Percentiles rank a stretch among this genome's conserved stretches.
Evolutionary conservation across 805 yeast genomes (phyloP).

Genomic region (Candida gorgasii): DNA sequence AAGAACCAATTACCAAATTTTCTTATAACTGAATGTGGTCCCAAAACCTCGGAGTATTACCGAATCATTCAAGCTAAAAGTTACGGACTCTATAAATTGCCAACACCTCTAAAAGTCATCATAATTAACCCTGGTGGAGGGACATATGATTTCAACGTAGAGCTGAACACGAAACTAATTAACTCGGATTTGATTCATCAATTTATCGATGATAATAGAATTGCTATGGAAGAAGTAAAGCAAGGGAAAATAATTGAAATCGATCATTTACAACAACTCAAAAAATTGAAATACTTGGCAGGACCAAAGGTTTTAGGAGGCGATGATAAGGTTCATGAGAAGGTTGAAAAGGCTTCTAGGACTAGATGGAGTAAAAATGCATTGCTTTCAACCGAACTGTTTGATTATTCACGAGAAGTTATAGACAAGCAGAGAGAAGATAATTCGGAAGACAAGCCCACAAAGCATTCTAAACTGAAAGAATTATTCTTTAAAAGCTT

Average conservation of each 20-base stretch:
- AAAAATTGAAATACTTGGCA: constrained; percentile 19
- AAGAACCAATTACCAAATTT: constrained; percentile 40
- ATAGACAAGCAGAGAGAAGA: constrained; percentile 17
- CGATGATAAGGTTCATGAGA: constrained; percentile 20
- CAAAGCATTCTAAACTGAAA: constrained; percentile 19
- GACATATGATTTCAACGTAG: constrained; percentile 29
- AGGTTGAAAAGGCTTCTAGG: constrained; percentile 8
- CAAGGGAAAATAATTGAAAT: constrained; percentile 14
- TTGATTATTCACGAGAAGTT: constrained; percentile 19
- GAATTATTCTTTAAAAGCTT: constrained; percentile 24
- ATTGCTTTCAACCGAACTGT: constrained; percentile 19
- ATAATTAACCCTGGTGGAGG: constrained; percentile 27
- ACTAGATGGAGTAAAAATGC: background rate
- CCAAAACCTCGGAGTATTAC: constrained; percentile 25
- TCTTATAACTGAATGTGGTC: constrained; percentile 24
- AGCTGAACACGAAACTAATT: constrained; percentile 24
- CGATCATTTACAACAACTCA: constrained; percentile 30
- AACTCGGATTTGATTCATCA: constrained; percentile 31
- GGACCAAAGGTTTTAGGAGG: constrained; percentile 18
- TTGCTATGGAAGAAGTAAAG: constrained; percentile 14
- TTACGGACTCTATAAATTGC: constrained; percentile 32
- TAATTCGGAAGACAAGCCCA: constrained; percentile 6
- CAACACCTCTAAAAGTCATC: constrained; percentile 35
- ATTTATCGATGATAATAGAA: constrained; percentile 17
- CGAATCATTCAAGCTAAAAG: constrained; percentile 40